Evolutionary conservation across 331 rosid species (phyloP).

Genomic region (Stylosanthes scabra): DNA sequence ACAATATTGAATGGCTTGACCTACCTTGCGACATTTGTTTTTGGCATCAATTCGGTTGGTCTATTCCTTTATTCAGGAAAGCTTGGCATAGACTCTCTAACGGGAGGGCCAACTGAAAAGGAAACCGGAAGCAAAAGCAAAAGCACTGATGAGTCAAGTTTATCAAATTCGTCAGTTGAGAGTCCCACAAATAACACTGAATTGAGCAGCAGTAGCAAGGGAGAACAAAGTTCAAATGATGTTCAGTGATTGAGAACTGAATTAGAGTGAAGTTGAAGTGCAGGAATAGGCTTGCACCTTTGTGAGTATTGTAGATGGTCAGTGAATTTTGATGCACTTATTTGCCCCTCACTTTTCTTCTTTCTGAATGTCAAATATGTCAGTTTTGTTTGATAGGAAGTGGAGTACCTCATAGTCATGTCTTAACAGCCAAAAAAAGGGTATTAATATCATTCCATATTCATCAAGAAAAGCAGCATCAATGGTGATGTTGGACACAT

Average conservation of each 20-base stretch:
- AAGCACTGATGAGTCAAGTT: constrained; percentile 50
- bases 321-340: constrained; percentile 31
- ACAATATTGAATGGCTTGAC: constrained; percentile 86
- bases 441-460: no score
- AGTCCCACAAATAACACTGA: constrained; percentile 40
- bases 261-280: constrained; percentile 40
- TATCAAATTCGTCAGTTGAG: constrained; percentile 52
- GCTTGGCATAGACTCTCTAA: constrained; percentile 70
- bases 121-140: constrained; percentile 53
- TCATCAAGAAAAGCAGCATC: no score
- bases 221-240: constrained; percentile 67
- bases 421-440: no score
- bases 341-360: not conserved
- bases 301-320: constrained; percentile 17
- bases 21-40: constrained; percentile 94
- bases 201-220: constrained; percentile 42
- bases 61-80: constrained; percentile 88
- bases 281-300: constrained; percentile 32
- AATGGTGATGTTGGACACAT: no score
- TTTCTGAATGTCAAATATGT: not conserved
- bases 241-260: constrained; percentile 37
- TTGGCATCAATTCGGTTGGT: constrained; percentile 81
- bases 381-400: constrained; percentile 1
- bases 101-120: constrained; percentile 53
- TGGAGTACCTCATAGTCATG: no score